A percentile compares a stretch with the other conserved stretches of the same genome.
These are phyloP conservation scores for Fonsecaea pedrosoi DNA, from an alignment of 2,329 filamentous ascomycete species.

Conservation along the genomic window DNA sequence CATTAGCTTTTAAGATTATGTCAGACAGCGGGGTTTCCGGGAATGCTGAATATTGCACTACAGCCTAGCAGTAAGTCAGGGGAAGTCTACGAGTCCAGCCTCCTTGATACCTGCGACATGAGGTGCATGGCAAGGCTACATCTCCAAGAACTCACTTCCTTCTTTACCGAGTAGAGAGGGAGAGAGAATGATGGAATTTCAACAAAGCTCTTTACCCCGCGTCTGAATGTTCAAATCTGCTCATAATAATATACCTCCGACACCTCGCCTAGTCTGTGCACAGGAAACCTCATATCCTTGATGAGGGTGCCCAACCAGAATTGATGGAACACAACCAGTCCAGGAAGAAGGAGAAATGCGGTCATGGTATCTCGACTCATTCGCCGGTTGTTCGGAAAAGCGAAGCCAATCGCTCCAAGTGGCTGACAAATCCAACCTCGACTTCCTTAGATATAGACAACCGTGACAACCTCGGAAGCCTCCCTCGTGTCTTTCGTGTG, in stretches of 20 bases:
- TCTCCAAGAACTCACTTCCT: not conserved
- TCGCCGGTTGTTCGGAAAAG: not conserved
- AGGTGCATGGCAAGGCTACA: not conserved
- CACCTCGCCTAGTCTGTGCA: not conserved
- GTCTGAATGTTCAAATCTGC: not conserved
- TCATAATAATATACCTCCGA: not conserved
- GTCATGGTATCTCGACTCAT: not conserved
- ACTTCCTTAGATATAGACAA: not conserved
- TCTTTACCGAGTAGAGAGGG: not conserved
- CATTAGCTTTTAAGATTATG: not conserved
- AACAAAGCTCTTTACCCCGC: not conserved
- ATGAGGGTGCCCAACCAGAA: not conserved
- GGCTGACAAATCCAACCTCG: conserved; percentile 23
- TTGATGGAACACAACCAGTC: not conserved
- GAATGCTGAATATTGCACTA: not conserved
- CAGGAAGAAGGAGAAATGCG: not conserved
- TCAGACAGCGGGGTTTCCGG: not conserved
- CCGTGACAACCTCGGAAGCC: not conserved
- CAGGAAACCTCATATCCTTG: not conserved
- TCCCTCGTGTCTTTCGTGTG: not conserved
- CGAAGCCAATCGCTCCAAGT: not conserved
- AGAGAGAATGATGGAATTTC: not conserved
- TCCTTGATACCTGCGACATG: not conserved
- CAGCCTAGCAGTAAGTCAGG: not conserved
- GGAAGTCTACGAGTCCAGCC: not conserved